These are phyloP conservation scores for Pilaira anomala DNA, from an alignment of 192 early-diverging fungal genomes.

Conservation along the genomic window DNA sequence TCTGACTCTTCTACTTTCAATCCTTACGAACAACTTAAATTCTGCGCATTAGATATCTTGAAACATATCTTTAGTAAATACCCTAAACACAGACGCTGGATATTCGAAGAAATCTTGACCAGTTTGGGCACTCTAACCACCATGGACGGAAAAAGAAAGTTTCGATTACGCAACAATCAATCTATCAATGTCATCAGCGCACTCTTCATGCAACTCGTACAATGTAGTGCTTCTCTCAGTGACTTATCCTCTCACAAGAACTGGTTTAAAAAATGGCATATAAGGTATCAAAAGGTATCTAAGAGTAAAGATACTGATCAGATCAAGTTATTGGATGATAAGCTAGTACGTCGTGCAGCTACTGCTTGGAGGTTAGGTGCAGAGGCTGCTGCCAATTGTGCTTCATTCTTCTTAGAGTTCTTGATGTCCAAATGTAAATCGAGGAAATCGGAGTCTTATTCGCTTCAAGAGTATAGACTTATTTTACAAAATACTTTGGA, in stretches of 20 bases:
- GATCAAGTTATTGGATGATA: slow-evolving; percentile 6
- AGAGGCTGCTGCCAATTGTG: slow-evolving; percentile 53
- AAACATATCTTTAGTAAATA: slow-evolving; percentile 50
- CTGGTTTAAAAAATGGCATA: slow-evolving; percentile 30
- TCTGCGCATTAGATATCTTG: slow-evolving; percentile 24
- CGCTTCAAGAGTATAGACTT: slow-evolving; percentile 68
- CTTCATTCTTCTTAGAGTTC: slow-evolving; percentile 59
- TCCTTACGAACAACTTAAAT: slow-evolving; percentile 29
- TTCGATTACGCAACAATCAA: slow-evolving; percentile 56
- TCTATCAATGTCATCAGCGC: slow-evolving; percentile 70
- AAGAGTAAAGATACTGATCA: slow-evolving; percentile 3
- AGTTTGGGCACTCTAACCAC: slow-evolving; percentile 68
- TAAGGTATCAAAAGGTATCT: slow-evolving; percentile 14
- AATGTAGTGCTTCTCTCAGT: slow-evolving; percentile 41
- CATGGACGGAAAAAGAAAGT: slow-evolving; percentile 51
- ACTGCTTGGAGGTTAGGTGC: slow-evolving; percentile 40
- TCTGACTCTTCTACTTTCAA: neutral
- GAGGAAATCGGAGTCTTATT: slow-evolving; percentile 42
- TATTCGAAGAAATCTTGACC: slow-evolving; percentile 84
- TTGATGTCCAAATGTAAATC: slow-evolving; percentile 53
- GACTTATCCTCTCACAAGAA: slow-evolving; percentile 16
- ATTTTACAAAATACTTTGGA: slow-evolving; percentile 70
- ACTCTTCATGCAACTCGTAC: slow-evolving; percentile 70
- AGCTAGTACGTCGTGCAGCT: slow-evolving; percentile 2
- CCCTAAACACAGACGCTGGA: slow-evolving; percentile 66